These are phyloP conservation scores for Litchi chinensis DNA, from an alignment of 345 rosid genomes.

Conservation along the genomic window DNA sequence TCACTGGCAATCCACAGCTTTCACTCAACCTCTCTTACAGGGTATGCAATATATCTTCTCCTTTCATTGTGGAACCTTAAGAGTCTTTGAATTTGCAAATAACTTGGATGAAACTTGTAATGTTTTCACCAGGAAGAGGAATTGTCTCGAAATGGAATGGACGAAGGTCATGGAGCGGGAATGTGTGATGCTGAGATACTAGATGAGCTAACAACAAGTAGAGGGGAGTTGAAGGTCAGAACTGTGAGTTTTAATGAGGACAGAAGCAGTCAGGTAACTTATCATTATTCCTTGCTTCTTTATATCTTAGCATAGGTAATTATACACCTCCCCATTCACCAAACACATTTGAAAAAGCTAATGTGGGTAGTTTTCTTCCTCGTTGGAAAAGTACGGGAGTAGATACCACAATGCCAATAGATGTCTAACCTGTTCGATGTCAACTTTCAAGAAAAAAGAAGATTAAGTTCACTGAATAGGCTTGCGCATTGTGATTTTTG, in stretches of 20 bases:
- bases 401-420: too few relatives aligned
- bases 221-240: conserved; percentile 76
- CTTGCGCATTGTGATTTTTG: neutral
- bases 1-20: conserved; percentile 46
- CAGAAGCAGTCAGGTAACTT: conserved; percentile 31
- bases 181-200: conserved; percentile 61
- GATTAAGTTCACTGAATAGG: neutral
- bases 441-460: too few relatives aligned
- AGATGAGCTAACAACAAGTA: conserved; percentile 76
- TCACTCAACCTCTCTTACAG: conserved; percentile 38
- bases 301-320: too few relatives aligned
- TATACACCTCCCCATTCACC: too few relatives aligned
- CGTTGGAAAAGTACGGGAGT: too few relatives aligned
- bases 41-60: conserved; percentile 18
- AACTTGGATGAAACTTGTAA: neutral
- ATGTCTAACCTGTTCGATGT: too few relatives aligned
- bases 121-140: conserved; percentile 43
- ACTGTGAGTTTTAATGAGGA: conserved; percentile 58
- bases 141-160: conserved; percentile 7
- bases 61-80: neutral
- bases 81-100: neutral
- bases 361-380: too few relatives aligned
- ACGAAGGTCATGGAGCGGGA: conserved; percentile 39
- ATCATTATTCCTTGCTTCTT: neutral
- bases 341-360: too few relatives aligned